phyloP scores from a whole-genome alignment of 106 monocot genomes.

The Allium cepa region DNA sequence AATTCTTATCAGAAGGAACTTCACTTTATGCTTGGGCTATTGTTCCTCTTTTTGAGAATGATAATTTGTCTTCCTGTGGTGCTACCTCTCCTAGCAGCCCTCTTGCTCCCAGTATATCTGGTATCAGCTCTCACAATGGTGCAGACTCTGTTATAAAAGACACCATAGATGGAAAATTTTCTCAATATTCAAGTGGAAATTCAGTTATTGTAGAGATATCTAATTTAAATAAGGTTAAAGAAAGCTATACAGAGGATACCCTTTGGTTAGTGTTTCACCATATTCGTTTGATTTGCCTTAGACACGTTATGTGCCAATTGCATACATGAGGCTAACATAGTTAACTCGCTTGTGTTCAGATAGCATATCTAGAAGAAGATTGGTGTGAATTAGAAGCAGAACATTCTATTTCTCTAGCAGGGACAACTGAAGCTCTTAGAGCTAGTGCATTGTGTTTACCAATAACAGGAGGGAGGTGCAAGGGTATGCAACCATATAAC shows the following conservation, averaged over 20 bases:
- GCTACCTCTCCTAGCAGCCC: conserved; percentile 84
- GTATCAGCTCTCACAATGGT: conserved; percentile 60
- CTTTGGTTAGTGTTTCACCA: conserved; percentile 71
- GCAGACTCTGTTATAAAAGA: conserved; percentile 51
- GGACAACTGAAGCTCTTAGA: too few relatives aligned
- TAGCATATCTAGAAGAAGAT: too few relatives aligned
- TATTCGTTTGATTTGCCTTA: too few relatives aligned
- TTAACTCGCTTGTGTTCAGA: too few relatives aligned
- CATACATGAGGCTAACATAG: too few relatives aligned
- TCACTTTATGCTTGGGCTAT: conserved; percentile 53
- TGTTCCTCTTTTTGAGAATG: conserved; percentile 86
- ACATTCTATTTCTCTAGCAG: too few relatives aligned
- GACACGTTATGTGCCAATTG: too few relatives aligned
- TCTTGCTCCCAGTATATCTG: conserved; percentile 57
- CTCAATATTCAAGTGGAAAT: conserved; percentile 60
- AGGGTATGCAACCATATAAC: too few relatives aligned
- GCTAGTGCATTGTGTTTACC: too few relatives aligned
- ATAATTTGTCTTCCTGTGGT: conserved; percentile 31
- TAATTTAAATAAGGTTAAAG: conserved; percentile 94
- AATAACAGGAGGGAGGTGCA: too few relatives aligned
- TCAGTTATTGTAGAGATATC: conserved; percentile 92
- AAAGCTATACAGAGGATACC: conserved; percentile 86
- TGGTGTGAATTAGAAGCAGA: too few relatives aligned
- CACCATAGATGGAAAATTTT: conserved; percentile 55
- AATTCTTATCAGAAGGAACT: too few relatives aligned